A percentile compares a stretch with the other conserved stretches of the same genome.
Conservation (phyloP, 306 rosid species). For the Coriaria nepalensis region DNA sequence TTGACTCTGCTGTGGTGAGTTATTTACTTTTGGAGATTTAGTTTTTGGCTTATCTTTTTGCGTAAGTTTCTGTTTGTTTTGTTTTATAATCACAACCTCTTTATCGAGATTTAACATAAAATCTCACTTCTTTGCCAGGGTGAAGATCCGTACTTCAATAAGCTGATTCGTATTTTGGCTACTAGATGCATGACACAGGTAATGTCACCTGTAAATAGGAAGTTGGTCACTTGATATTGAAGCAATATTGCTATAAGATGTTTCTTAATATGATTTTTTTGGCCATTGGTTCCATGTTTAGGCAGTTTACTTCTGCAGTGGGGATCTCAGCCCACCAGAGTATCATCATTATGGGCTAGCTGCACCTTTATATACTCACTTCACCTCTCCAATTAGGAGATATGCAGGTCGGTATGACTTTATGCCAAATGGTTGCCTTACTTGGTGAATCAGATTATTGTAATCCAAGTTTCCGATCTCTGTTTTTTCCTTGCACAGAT, state of each 20-base stretch:
- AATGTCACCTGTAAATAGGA: constrained; percentile 14
- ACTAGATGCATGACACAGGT: constrained; percentile 99
- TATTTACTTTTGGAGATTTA: neutral
- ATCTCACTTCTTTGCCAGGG: constrained; percentile 34
- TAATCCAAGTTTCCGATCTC: constrained; percentile 8
- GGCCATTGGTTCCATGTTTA: constrained; percentile 14
- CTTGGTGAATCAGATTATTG: constrained; percentile 11
- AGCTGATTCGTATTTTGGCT: constrained; percentile 81
- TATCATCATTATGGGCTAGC: constrained; percentile 98
- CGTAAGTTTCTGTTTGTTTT: neutral
- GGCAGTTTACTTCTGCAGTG: constrained; percentile 97
- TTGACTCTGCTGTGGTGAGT: constrained; percentile 82
- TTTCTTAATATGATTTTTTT: constrained; percentile 4
- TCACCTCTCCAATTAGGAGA: constrained; percentile 96
- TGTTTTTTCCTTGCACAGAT: constrained; percentile 34
- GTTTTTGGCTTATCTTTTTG: neutral
- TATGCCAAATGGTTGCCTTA: constrained; percentile 5
- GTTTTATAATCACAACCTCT: neutral
- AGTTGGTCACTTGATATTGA: constrained; percentile 1
- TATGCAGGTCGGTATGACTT: constrained; percentile 55
- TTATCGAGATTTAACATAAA: neutral
- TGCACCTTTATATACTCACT: constrained; percentile 79
- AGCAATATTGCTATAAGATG: constrained; percentile 1
- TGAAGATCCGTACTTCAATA: constrained; percentile 90
- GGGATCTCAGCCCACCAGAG: constrained; percentile 89